phyloP scores from a whole-genome alignment of 2,329 filamentous ascomycete genomes.

The Leptoxyphium fumago region DNA sequence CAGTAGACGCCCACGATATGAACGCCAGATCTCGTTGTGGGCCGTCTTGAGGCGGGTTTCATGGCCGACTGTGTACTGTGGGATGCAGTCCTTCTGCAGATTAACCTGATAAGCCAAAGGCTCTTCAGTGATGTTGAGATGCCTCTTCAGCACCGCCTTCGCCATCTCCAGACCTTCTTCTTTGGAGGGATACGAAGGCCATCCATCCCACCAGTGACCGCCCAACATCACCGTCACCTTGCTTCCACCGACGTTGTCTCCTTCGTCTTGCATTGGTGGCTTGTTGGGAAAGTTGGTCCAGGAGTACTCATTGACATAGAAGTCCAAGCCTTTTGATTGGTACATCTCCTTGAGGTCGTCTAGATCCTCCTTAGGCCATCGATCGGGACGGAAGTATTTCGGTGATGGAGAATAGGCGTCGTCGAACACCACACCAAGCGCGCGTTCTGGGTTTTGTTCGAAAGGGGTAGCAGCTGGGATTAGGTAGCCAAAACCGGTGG shows the following conservation, averaged over 20 bases:
- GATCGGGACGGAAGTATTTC: conserved; percentile 9
- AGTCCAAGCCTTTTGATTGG: conserved; percentile 9
- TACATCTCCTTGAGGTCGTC: conserved; percentile 12
- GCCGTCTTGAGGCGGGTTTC: conserved; percentile 43
- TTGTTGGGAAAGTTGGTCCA: conserved; percentile 19
- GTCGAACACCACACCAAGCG: conserved; percentile 87
- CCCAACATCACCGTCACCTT: conserved; percentile 92
- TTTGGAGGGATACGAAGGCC: conserved; percentile 45
- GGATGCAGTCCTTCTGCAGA: conserved; percentile 60
- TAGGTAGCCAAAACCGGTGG: conserved; percentile 76
- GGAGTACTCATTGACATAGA: conserved; percentile 16
- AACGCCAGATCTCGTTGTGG: conserved; percentile 37
- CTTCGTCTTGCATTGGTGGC: conserved; percentile 17
- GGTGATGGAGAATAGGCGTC: conserved; percentile 37
- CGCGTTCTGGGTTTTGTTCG: conserved; percentile 64
- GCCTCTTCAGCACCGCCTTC: conserved; percentile 51
- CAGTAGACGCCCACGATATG: conserved; percentile 49
- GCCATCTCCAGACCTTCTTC: conserved; percentile 57
- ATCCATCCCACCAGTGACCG: conserved; percentile 76
- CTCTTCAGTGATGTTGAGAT: conserved; percentile 54
- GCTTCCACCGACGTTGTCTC: conserved; percentile 39
- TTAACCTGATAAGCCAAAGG: conserved; percentile 48
- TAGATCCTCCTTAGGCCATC: conserved; percentile 11
- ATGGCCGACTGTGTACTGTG: conserved; percentile 79
- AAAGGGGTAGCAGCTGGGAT: conserved; percentile 60